phyloP scores from a whole-genome alignment of 257 asterid species.

The Petunia axillaris region DNA sequence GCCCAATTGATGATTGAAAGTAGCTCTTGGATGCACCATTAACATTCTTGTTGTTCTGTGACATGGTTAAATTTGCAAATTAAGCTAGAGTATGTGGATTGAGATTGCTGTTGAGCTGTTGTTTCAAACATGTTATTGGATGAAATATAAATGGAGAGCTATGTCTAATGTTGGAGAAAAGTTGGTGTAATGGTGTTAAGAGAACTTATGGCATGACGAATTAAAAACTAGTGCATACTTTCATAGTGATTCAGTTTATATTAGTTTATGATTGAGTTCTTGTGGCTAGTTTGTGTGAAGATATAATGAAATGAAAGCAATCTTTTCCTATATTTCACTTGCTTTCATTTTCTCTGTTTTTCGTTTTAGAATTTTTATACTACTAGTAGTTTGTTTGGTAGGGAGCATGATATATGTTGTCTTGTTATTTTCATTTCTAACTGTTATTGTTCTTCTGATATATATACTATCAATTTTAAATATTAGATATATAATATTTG shows the following conservation, averaged over 20 bases:
- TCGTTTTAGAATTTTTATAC: background rate
- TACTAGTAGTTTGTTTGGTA: background rate
- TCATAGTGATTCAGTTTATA: background rate
- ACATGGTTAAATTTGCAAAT: conserved; percentile 41
- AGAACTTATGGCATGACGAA: conserved; percentile 20
- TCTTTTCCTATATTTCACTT: conserved; percentile 5
- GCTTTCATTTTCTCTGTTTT: background rate
- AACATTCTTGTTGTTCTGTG: conserved; percentile 41
- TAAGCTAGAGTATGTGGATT: background rate
- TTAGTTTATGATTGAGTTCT: conserved; percentile 18
- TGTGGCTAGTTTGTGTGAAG: background rate
- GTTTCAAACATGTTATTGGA: conserved; percentile 19
- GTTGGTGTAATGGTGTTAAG: conserved; percentile 18
- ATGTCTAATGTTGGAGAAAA: conserved; percentile 10
- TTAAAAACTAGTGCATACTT: conserved; percentile 14
- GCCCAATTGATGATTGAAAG: conserved; percentile 22
- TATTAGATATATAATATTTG: too few relatives aligned
- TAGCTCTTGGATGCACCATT: conserved; percentile 10
- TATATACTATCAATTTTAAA: too few relatives aligned
- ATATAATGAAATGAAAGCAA: background rate
- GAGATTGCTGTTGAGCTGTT: conserved; percentile 18
- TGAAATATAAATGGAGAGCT: conserved; percentile 15
- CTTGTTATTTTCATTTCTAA: too few relatives aligned
- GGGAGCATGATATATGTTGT: too few relatives aligned
- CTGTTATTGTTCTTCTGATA: too few relatives aligned